These are phyloP conservation scores for Cercospora janseana DNA, from an alignment of 2,329 filamentous ascomycete genomes.

Conservation along the genomic window DNA sequence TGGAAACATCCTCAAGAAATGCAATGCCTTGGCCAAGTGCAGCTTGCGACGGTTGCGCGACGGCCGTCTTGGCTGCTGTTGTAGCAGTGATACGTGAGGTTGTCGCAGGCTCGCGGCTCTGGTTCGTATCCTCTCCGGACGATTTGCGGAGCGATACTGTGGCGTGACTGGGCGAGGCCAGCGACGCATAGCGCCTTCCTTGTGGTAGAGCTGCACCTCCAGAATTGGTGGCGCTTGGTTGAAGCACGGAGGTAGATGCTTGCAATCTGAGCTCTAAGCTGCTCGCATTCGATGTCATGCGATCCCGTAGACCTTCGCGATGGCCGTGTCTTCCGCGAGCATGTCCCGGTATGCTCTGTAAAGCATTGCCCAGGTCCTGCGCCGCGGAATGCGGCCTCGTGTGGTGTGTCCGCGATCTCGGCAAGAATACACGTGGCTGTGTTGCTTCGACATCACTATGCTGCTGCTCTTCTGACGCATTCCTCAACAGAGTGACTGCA, in stretches of 20 bases:
- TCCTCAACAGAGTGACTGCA: background rate
- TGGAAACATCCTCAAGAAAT: constrained; percentile 22
- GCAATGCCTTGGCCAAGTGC: constrained; percentile 28
- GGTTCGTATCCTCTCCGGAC: background rate
- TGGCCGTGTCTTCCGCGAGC: background rate
- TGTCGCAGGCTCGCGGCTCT: background rate
- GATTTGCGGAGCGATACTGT: background rate
- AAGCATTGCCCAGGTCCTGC: background rate
- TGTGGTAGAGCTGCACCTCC: constrained; percentile 15
- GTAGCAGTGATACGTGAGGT: background rate
- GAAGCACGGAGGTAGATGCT: constrained; percentile 32
- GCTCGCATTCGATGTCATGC: background rate
- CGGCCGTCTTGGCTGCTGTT: background rate
- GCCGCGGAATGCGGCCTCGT: constrained; percentile 2
- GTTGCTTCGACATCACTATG: background rate
- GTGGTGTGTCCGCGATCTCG: background rate
- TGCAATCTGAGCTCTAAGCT: constrained; percentile 17
- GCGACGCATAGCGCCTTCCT: constrained; percentile 19
- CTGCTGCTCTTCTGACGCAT: background rate
- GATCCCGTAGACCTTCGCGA: background rate
- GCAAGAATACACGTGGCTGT: no score
- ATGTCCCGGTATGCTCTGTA: background rate
- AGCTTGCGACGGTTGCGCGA: background rate
- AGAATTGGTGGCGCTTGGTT: constrained; percentile 16
- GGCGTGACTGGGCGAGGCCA: background rate